Base-by-base conservation (phyloP, 805 yeast species). In the Ogataea salicorniae region DNA sequence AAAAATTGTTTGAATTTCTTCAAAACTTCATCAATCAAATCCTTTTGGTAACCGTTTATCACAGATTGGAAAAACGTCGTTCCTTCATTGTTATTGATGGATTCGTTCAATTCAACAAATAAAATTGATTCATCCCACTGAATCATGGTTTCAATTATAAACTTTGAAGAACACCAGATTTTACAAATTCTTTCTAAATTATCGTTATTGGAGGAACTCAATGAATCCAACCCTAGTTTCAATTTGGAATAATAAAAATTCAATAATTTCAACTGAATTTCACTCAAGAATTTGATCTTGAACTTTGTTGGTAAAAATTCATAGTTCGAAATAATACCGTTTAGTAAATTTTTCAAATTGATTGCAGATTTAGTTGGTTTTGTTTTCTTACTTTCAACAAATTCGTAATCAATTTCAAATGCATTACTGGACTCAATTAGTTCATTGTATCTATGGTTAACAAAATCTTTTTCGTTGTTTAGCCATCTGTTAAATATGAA, bases 321-420 rank as follows among this genome's bases (percentile, higher is more conserved):
- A 63, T 80, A 81, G 51, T 78, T 81, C 15, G 69, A 69, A 3
- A 83, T 80, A 45, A 82, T 70, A 41, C 76, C 75, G 52, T 80
- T 80, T 20, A 85, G 63, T 38, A 86, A 61, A 54, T 80, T 81
- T 39, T 72, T 72, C 50, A 85, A 61, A 42, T 79, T 76, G 36
- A 74, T 69, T 0, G 90, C 80, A 1, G 88, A 77, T 51, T 75
- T 75, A 0, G 89, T 83, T 0, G 92, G 90, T 50, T 74, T 75
- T 0, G 80, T 72, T 44, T 63, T 62, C 6, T 62, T 62, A n/a
- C 48, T 52, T 41, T 67, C 73, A 9, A 65, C 73, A 15, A 70
- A 72, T 43, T 85, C 91, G 51, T 64, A 68, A 56, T 85, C 91
- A 31, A 84, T 75, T 3, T 62, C 63, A 61, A 83, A 80, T 0